These are phyloP conservation scores for Annulohypoxylon moriforme DNA, from an alignment of 495 filamentous ascomycete genomes.

Conservation along the genomic window DNA sequence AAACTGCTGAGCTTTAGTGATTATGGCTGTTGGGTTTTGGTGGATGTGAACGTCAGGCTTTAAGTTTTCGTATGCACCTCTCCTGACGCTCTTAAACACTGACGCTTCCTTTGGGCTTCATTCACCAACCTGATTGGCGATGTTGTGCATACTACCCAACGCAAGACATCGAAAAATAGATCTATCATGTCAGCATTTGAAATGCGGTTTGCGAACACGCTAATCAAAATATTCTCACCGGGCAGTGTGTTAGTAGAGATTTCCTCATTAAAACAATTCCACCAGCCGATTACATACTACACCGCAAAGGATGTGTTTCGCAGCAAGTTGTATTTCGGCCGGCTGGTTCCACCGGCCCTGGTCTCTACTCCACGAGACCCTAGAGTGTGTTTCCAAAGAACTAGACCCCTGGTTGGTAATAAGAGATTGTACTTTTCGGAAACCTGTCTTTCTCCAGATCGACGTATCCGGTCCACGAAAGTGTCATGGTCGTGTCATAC, in stretches of 20 bases:
- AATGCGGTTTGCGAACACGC: neutral
- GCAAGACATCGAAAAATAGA: slow-evolving; percentile 9
- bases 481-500: slow-evolving; percentile 49
- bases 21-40: slow-evolving; percentile 6
- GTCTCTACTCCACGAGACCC: slow-evolving; percentile 37
- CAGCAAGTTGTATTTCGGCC: slow-evolving; percentile 23
- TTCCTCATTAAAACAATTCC: slow-evolving; percentile 18
- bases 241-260: slow-evolving; percentile 16
- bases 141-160: slow-evolving; percentile 19
- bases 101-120: neutral
- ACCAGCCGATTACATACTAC: slow-evolving; percentile 3
- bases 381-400: slow-evolving; percentile 45
- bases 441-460: slow-evolving; percentile 50
- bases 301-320: slow-evolving; percentile 18
- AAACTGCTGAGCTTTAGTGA: slow-evolving; percentile 18
- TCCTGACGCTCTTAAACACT: slow-evolving; percentile 29
- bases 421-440: slow-evolving; percentile 33
- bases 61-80: slow-evolving; percentile 28
- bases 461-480: slow-evolving; percentile 46
- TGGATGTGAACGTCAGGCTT: slow-evolving; percentile 14
- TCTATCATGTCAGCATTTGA: slow-evolving; percentile 1
- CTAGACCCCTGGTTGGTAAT: slow-evolving; percentile 36
- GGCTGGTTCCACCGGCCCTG: slow-evolving; percentile 19
- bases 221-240: slow-evolving; percentile 28
- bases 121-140: slow-evolving; percentile 10